Conservation (phyloP, 2,329 filamentous ascomycete species). For the Sarocladium oryzae region DNA sequence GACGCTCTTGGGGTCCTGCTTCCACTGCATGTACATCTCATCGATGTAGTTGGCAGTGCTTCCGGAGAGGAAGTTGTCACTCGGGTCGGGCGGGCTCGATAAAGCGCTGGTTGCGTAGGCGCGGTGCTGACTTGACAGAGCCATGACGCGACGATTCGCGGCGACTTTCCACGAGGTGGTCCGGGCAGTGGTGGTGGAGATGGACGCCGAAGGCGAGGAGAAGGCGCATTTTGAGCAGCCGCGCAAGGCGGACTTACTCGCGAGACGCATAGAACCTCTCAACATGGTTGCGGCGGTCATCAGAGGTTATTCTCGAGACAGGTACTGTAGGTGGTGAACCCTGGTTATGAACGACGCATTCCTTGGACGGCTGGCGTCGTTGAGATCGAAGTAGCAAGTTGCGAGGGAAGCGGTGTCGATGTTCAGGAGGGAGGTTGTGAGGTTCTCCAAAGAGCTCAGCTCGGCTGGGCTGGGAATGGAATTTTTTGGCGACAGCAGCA, state of each 20-base stretch:
- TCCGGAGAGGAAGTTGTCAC: conserved; percentile 92
- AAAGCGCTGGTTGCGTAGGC: conserved; percentile 48
- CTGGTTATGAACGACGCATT: conserved; percentile 10
- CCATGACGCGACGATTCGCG: conserved; percentile 42
- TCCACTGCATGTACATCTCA: conserved; percentile 99
- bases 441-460: not conserved
- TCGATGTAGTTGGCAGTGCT: conserved; percentile 99
- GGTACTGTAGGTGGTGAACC: not conserved
- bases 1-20: conserved; percentile 83
- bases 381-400: not conserved
- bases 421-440: not conserved
- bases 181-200: conserved; percentile 32
- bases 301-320: conserved; percentile 11
- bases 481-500: not conserved
- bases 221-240: conserved; percentile 42
- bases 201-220: conserved; percentile 31
- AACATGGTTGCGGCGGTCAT: conserved; percentile 53
- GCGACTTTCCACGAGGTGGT: conserved; percentile 39
- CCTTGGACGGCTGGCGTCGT: conserved; percentile 10
- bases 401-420: not conserved
- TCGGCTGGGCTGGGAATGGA: not conserved
- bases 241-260: conserved; percentile 56
- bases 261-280: conserved; percentile 60
- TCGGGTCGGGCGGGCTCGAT: conserved; percentile 62
- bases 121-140: conserved; percentile 39